phyloP scores from a whole-genome alignment of 1,284 basidiomycete species.

The Ganoderma meredithae region DNA sequence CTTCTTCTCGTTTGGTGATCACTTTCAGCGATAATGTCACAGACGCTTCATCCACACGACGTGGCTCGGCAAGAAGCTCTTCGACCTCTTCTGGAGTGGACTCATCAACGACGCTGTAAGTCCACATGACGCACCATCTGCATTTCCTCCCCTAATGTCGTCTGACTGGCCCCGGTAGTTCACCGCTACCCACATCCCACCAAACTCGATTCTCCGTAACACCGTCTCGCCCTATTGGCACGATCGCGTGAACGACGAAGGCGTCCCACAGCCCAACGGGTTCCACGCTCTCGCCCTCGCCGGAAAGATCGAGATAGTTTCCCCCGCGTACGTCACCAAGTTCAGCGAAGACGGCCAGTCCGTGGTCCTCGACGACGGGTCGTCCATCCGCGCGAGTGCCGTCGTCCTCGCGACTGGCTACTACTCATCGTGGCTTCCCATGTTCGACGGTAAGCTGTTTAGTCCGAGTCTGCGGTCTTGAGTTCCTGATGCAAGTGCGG shows the following conservation, averaged over 20 bases:
- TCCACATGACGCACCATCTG: background rate
- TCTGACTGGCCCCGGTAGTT: background rate
- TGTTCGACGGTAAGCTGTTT: background rate
- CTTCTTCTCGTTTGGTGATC: background rate
- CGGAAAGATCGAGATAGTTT: slow-evolving; percentile 53
- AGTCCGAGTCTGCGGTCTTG: too few relatives aligned
- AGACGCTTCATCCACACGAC: slow-evolving; percentile 16
- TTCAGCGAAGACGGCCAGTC: slow-evolving; percentile 50
- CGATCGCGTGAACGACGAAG: slow-evolving; percentile 57
- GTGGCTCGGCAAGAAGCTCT: slow-evolving; percentile 23
- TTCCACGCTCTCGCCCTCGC: slow-evolving; percentile 49
- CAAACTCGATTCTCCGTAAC: slow-evolving; percentile 52
- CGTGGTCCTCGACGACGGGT: slow-evolving; percentile 50
- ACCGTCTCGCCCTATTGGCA: slow-evolving; percentile 56
- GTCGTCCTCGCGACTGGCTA: slow-evolving; percentile 66
- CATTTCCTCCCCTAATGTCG: background rate
- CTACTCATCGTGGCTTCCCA: slow-evolving; percentile 59
- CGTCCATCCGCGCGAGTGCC: slow-evolving; percentile 48
- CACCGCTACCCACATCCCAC: slow-evolving; percentile 46
- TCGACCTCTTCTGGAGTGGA: slow-evolving; percentile 30
- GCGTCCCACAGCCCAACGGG: slow-evolving; percentile 46
- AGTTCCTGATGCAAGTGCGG: too few relatives aligned
- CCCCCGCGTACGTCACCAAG: slow-evolving; percentile 49
- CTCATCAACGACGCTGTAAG: slow-evolving; percentile 9
- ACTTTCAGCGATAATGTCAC: background rate